Base-by-base conservation (phyloP, 208 protist genomes). In the Angomonas deanei region DNA sequence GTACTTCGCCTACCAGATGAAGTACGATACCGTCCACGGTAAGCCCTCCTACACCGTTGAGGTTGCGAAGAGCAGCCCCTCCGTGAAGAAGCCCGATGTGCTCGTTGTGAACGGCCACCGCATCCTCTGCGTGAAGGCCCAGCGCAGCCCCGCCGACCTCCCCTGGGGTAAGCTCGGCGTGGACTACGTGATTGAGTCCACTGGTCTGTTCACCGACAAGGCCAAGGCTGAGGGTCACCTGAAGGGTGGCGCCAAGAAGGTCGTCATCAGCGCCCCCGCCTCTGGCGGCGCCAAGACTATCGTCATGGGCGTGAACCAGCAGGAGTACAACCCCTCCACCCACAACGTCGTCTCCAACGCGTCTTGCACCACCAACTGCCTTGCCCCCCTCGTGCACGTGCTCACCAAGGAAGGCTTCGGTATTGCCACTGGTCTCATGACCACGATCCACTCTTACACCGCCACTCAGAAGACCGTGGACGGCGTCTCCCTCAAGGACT, bases 321-420 rank as follows among this genome's bases (percentile, higher is more conserved):
- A 94, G 5, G 71, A 85, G 55, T 99, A 97, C 79, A 80, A 88
- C 60, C 57, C 70, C 27, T 63, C 72, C 30, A 75, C 70, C 55
- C 74, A 93, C 55, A 61, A 90, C 38, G 76, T 99, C 27, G 78
- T 99, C 34, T 99, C 93, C 3, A 99, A 99, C 80, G 98, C 99
- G 36, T 99, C 98, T 38, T 99, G 99, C 92, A 99, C 99, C 55
- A 99, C 98, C 66, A 99, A 99, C 94, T 99, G 99, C 88, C 91
- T 99, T 27, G 98, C 98, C 2, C 98, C 99, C 42, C 62, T 99
- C 21, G 97, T 89, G 58, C 98, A 99, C 77, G 86, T 97, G 59
- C 42, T 95, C 31, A 84, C 99, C 56, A 74, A 99, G 67, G 96
- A 99, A 32, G 86, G 90, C 50, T 99, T 96, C 65, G 96, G 94